A percentile compares a stretch with the other conserved stretches of the same genome.
Conservation (phyloP, 2,329 filamentous ascomycete genomes). For the Alternaria triticimaculans region DNA sequence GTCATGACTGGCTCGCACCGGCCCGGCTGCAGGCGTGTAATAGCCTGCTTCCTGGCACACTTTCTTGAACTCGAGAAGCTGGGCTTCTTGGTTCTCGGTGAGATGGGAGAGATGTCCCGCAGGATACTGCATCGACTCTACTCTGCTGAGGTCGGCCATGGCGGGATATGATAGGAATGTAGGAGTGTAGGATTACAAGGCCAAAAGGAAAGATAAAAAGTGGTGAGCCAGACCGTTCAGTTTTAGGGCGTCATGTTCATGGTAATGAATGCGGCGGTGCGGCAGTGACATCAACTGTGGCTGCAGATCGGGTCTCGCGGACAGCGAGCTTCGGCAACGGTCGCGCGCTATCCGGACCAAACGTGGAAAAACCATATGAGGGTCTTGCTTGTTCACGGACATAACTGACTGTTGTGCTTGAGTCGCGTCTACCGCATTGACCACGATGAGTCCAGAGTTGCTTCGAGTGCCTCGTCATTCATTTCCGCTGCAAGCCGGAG, state of each 20-base stretch:
- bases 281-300: slow-evolving; percentile 36
- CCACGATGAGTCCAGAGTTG: slow-evolving; percentile 13
- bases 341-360: slow-evolving; percentile 25
- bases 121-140: slow-evolving; percentile 65
- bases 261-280: slow-evolving; percentile 29
- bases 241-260: slow-evolving; percentile 34
- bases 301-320: slow-evolving; percentile 22
- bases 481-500: slow-evolving; percentile 28
- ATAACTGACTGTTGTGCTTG: slow-evolving; percentile 4
- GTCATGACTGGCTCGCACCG: slow-evolving; percentile 66
- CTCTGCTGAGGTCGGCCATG: slow-evolving; percentile 46
- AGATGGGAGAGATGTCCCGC: slow-evolving; percentile 83
- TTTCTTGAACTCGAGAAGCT: slow-evolving; percentile 74
- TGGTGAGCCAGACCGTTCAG: slow-evolving; percentile 16
- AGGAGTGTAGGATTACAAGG: background rate
- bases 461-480: background rate
- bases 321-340: slow-evolving; percentile 18
- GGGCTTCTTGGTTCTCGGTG: slow-evolving; percentile 69
- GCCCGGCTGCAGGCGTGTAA: slow-evolving; percentile 59
- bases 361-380: slow-evolving; percentile 11
- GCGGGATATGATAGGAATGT: slow-evolving; percentile 1
- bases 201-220: slow-evolving; percentile 9
- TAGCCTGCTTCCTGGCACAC: slow-evolving; percentile 69
- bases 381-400: background rate
- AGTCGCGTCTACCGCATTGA: slow-evolving; percentile 11